Conservation (phyloP, 805 yeast genomes). For the Yarrowia sp. region DNA sequence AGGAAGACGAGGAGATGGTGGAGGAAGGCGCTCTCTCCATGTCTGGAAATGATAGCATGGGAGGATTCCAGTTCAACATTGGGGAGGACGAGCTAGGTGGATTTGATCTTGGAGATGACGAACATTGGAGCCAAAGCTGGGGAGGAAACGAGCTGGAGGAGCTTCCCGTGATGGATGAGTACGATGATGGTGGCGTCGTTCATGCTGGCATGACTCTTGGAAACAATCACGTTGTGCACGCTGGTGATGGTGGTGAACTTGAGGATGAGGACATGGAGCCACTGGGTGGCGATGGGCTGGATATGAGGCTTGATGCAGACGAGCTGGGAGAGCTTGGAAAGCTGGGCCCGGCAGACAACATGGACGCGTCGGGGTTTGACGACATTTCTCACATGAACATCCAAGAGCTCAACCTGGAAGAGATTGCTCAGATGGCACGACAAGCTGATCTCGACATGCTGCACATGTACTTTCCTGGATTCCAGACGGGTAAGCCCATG, state of each 20-base stretch:
- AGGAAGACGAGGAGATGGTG: slow-evolving; percentile 26
- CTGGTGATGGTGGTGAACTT: background rate
- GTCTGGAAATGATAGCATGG: slow-evolving; percentile 6
- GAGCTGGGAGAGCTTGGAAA: slow-evolving; percentile 18
- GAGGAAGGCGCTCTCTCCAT: background rate
- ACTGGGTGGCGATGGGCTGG: background rate
- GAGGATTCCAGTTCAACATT: slow-evolving; percentile 18
- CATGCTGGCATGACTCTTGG: background rate
- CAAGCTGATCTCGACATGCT: slow-evolving; percentile 35
- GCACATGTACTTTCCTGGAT: slow-evolving; percentile 57
- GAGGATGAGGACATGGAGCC: slow-evolving; percentile 14
- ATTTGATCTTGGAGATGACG: slow-evolving; percentile 21
- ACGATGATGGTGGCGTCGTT: slow-evolving; percentile 11
- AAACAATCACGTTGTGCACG: slow-evolving; percentile 11
- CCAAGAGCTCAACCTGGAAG: slow-evolving; percentile 17
- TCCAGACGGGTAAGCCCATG: slow-evolving; percentile 53
- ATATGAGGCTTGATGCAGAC: slow-evolving; percentile 3
- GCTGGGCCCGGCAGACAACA: slow-evolving; percentile 16
- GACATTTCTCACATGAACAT: slow-evolving; percentile 10
- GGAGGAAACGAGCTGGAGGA: slow-evolving; percentile 23
- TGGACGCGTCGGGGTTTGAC: slow-evolving; percentile 18
- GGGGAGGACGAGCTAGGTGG: slow-evolving; percentile 20
- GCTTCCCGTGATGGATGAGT: slow-evolving; percentile 9
- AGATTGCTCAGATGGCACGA: slow-evolving; percentile 15
- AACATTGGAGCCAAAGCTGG: slow-evolving; percentile 23